Base-by-base conservation (phyloP, 2,329 filamentous ascomycete genomes). In the Aspergillus alliaceus region DNA sequence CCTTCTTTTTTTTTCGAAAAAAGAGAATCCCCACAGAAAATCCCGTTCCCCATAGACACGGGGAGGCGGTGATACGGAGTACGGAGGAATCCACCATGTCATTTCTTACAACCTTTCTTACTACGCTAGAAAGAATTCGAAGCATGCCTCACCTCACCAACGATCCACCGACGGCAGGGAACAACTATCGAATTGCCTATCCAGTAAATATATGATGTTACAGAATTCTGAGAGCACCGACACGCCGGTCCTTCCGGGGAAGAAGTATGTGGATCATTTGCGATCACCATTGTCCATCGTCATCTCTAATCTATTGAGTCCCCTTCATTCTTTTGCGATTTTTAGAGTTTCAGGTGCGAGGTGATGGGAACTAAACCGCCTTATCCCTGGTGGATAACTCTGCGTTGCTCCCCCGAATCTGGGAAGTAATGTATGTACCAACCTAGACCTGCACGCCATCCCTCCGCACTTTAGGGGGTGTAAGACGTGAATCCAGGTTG, bases 211-310 rank as follows among this genome's bases (percentile, higher is more conserved):
- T 42, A 57, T 53, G 37, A 53, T 54, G 60, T 63, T 63, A 59
- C 63, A 55, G 59, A 53, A 52, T 48, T 29, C 24, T 18, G 24
- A 42, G 51, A 53, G 59, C 64, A 65, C 66, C 64, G 63, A 64
- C 61, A 65, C 60, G 35, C 54, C 56, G 69, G 67, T 66, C 63
- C 58, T 58, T 49, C 54, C 47, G 62, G 68, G 66, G 63, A 59
- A 62, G 55, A 57, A 54, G 42, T 62, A 63, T 66, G 66, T 67
- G 66, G 66, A 68, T 62, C 62, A 54, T 53, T 12, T 59, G 54
- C 58, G 63, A 62, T 66, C 44, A 48, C 22, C 27, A 46, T 32
- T 27, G 27, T 22, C 29, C 29, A 48, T 48, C 44, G n/a, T 48
- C 29, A 48, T 58, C 55, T 9, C 5, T 29, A n/a, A 5, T 61